Percentiles rank a stretch among this genome's conserved stretches.
phyloP scores from a whole-genome alignment of 1,284 basidiomycete genomes.

The Trametes versicolor region DNA sequence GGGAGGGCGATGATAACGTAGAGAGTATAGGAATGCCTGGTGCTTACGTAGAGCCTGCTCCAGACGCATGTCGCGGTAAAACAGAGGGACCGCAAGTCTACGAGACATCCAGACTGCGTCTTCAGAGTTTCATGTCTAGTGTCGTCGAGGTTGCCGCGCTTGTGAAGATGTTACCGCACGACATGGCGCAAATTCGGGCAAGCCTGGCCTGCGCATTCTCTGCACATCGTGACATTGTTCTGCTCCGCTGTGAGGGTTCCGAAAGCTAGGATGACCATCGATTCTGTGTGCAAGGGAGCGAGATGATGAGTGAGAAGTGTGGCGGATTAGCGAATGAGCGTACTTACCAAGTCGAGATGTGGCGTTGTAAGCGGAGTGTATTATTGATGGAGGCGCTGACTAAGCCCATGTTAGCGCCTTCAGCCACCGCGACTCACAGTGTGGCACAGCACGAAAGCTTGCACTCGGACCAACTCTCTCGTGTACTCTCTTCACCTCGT shows the following conservation, averaged over 20 bases:
- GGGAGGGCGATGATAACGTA: neutral
- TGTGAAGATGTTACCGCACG: neutral
- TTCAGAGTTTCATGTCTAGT: neutral
- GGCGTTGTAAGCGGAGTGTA: neutral
- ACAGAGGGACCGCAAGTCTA: neutral
- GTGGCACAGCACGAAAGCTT: neutral
- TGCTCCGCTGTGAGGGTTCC: too few relatives aligned
- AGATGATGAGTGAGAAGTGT: neutral
- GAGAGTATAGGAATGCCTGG: neutral
- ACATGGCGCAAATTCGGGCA: neutral
- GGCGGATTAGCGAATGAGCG: constrained; percentile 10
- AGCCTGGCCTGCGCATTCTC: neutral
- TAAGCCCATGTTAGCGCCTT: constrained; percentile 22
- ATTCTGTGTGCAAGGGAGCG: neutral
- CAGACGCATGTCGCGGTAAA: neutral
- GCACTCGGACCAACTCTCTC: neutral
- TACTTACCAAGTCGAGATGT: constrained; percentile 16
- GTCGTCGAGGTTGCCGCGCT: neutral
- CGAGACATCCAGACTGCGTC: neutral
- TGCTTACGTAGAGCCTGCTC: neutral
- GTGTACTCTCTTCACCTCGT: neutral
- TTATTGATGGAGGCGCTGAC: constrained; percentile 27
- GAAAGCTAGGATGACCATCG: neutral
- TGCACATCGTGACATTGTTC: neutral
- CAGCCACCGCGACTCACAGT: constrained; percentile 14